Conservation (phyloP, 2,329 filamentous ascomycete genomes). For the Xylariaceae sp. region DNA sequence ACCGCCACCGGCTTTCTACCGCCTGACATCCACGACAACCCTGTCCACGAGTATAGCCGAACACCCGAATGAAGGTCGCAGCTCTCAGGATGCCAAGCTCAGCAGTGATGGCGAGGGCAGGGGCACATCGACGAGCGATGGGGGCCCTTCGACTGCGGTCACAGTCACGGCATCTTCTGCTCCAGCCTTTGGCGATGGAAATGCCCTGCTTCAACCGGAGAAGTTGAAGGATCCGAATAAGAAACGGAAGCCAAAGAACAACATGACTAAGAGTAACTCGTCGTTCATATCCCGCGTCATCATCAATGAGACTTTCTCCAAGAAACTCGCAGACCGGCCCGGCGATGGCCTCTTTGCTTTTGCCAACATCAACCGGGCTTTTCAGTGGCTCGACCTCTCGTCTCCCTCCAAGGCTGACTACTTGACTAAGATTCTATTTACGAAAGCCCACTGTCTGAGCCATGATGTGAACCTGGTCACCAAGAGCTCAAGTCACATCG, state of each 20-base stretch:
- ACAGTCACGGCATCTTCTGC: slow-evolving; percentile 36
- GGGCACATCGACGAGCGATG: slow-evolving; percentile 47
- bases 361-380: slow-evolving; percentile 89
- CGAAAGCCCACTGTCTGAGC: slow-evolving; percentile 89
- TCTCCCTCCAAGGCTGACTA: slow-evolving; percentile 76
- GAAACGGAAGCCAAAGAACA: slow-evolving; percentile 91
- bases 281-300: slow-evolving; percentile 98
- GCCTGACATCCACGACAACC: slow-evolving; percentile 43
- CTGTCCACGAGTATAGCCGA: slow-evolving; percentile 51
- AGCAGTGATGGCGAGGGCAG: slow-evolving; percentile 49
- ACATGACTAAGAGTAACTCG: slow-evolving; percentile 96
- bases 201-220: slow-evolving; percentile 59
- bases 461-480: slow-evolving; percentile 86
- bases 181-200: slow-evolving; percentile 80
- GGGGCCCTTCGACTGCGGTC: slow-evolving; percentile 29
- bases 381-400: slow-evolving; percentile 91
- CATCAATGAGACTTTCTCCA: slow-evolving; percentile 71
- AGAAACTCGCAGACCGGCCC: slow-evolving; percentile 71
- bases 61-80: slow-evolving; percentile 51
- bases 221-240: slow-evolving; percentile 69
- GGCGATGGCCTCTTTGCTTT: slow-evolving; percentile 81
- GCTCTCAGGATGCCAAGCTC: slow-evolving; percentile 52
- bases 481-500: slow-evolving; percentile 71
- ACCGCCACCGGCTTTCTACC: slow-evolving; percentile 46
- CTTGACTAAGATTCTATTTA: slow-evolving; percentile 92